These are phyloP conservation scores for Melastoma candidum DNA, from an alignment of 441 rosid species.

Conservation along the genomic window DNA sequence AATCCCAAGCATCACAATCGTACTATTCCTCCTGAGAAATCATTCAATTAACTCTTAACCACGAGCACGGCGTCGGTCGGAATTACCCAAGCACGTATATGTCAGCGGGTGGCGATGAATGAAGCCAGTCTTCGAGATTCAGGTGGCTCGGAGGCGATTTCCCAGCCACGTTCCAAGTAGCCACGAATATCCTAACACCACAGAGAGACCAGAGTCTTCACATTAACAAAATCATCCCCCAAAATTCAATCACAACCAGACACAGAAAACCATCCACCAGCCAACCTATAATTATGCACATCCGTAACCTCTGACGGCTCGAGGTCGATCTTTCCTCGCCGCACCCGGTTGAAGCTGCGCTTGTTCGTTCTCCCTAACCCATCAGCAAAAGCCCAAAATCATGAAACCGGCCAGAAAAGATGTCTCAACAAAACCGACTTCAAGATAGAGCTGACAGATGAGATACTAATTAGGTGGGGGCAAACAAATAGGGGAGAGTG, in stretches of 20 bases:
- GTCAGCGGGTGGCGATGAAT: conserved; percentile 64
- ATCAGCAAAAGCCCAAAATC: conserved; percentile 7
- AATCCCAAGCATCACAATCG: not conserved
- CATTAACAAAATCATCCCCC: conserved; percentile 1
- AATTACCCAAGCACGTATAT: conserved; percentile 69
- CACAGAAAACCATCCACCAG: not conserved
- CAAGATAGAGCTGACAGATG: not conserved
- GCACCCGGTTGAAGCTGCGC: conserved; percentile 42
- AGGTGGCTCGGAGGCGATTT: conserved; percentile 59
- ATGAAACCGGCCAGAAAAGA: too few relatives aligned
- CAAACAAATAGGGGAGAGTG: too few relatives aligned
- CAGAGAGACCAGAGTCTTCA: conserved; percentile 9
- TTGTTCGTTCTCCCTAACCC: conserved; percentile 40
- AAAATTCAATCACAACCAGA: conserved; percentile 4
- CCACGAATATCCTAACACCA: conserved; percentile 41
- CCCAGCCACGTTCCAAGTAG: conserved; percentile 82
- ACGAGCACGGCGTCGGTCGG: not conserved
- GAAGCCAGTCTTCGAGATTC: conserved; percentile 77
- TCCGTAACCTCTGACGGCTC: conserved; percentile 59
- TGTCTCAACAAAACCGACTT: too few relatives aligned
- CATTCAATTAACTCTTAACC: not conserved
- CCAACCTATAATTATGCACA: conserved; percentile 51
- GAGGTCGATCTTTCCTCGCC: conserved; percentile 49
- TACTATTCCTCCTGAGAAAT: too few relatives aligned
- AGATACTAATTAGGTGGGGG: not conserved